Percentiles rank a stretch among this genome's conserved stretches.
Evolutionary conservation across 352 stramenopile genomes (phyloP).

Genomic region (Pythium utonaiense): DNA sequence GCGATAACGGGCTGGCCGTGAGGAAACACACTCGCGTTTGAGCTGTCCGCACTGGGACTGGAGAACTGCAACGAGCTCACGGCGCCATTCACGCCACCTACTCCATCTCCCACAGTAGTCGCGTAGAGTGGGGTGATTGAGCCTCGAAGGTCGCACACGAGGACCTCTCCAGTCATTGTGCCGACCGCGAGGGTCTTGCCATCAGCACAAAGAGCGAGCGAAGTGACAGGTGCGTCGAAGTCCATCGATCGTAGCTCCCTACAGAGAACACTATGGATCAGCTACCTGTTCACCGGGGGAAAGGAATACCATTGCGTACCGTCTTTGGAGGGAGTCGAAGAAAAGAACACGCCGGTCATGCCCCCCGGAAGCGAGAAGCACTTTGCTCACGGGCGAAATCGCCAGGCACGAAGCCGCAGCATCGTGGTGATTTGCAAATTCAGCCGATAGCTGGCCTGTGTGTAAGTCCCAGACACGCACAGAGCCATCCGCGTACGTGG

Average conservation of each 20-base stretch:
- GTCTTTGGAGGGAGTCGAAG: conserved; percentile 58
- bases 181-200: conserved; percentile 62
- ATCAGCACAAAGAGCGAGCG: conserved; percentile 55
- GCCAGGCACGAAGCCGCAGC: conserved; percentile 47
- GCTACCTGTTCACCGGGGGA: no score
- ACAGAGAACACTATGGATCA: not conserved
- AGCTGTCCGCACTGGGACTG: conserved; percentile 29
- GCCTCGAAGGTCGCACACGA: conserved; percentile 64
- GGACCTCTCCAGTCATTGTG: conserved; percentile 46
- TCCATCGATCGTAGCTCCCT: conserved; percentile 58
- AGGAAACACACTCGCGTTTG: conserved; percentile 25
- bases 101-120: conserved; percentile 35
- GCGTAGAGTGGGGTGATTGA: conserved; percentile 57
- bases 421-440: conserved; percentile 57
- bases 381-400: conserved; percentile 71
- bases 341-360: conserved; percentile 72
- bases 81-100: conserved; percentile 13
- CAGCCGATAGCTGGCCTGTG: conserved; percentile 46
- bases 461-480: conserved; percentile 66
- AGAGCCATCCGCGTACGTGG: conserved; percentile 57
- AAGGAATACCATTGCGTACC: conserved; percentile 25
- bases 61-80: conserved; percentile 65
- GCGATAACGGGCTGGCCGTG: conserved; percentile 46
- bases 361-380: conserved; percentile 50
- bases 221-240: conserved; percentile 53